phyloP scores from a whole-genome alignment of 345 rosid species.

The Jatropha curcas region DNA sequence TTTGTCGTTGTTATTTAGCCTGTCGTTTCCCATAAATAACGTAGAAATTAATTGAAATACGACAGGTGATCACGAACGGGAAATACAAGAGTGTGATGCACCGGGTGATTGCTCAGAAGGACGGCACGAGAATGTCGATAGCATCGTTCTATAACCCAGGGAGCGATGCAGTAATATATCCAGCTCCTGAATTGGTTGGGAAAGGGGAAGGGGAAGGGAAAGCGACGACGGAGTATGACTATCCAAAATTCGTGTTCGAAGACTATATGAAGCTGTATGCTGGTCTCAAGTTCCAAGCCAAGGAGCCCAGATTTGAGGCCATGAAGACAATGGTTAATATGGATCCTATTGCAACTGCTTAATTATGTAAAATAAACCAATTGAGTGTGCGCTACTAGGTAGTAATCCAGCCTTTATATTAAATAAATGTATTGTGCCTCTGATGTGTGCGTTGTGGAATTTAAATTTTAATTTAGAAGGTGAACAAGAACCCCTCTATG shows the following conservation, averaged over 20 bases:
- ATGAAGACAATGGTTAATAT: constrained; percentile 51
- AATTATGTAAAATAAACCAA: background rate
- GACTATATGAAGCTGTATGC: constrained; percentile 90
- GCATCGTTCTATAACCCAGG: constrained; percentile 96
- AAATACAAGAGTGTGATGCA: constrained; percentile 87
- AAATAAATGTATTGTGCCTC: too few relatives aligned
- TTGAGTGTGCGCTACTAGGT: too few relatives aligned
- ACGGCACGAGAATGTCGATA: constrained; percentile 82
- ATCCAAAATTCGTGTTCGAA: constrained; percentile 82
- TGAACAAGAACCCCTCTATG: background rate
- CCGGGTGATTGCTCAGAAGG: constrained; percentile 68
- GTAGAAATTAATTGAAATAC: too few relatives aligned
- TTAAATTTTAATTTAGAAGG: background rate
- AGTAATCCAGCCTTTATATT: too few relatives aligned
- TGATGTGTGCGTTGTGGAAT: background rate
- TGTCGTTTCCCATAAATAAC: too few relatives aligned
- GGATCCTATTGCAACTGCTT: constrained; percentile 47
- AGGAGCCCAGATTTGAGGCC: constrained; percentile 85
- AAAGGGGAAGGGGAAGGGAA: constrained; percentile 39
- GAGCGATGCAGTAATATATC: constrained; percentile 69
- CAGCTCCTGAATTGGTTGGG: constrained; percentile 58
- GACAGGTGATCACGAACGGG: constrained; percentile 88
- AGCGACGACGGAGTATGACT: too few relatives aligned
- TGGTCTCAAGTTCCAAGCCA: constrained; percentile 75
- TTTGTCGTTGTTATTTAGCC: too few relatives aligned